phyloP scores from a whole-genome alignment of 2,329 filamentous ascomycete species.

The Aureobasidium lini region DNA sequence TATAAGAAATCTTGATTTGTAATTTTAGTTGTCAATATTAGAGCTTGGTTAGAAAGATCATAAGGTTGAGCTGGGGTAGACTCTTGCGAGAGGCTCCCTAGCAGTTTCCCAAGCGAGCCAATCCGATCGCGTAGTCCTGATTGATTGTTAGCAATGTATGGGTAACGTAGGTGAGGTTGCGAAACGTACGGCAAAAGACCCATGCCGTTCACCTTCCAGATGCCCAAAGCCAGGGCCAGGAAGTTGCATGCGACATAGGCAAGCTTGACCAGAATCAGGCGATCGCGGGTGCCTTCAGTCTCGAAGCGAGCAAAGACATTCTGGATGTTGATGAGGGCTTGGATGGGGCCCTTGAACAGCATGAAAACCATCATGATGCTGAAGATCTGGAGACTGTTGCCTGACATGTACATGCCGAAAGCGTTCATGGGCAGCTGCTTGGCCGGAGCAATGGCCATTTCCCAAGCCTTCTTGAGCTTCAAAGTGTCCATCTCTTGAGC shows the following conservation, averaged over 20 bases:
- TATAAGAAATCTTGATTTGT: neutral
- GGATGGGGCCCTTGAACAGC: slow-evolving; percentile 93
- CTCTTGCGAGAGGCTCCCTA: slow-evolving; percentile 59
- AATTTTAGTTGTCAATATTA: neutral
- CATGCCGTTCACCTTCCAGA: slow-evolving; percentile 98
- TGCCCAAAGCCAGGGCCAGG: slow-evolving; percentile 70
- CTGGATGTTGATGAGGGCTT: slow-evolving; percentile 75
- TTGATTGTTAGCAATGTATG: slow-evolving; percentile 18
- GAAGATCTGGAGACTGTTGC: slow-evolving; percentile 96
- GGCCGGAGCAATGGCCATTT: slow-evolving; percentile 84
- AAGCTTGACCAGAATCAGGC: slow-evolving; percentile 75
- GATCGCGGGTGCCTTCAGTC: slow-evolving; percentile 64
- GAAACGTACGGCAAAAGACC: slow-evolving; percentile 74
- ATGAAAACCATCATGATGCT: slow-evolving; percentile 99
- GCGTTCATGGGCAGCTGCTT: slow-evolving; percentile 97
- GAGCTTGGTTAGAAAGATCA: neutral
- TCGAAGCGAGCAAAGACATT: slow-evolving; percentile 88
- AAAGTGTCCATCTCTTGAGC: slow-evolving; percentile 86
- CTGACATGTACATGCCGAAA: slow-evolving; percentile 99
- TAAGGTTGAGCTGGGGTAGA: slow-evolving; percentile 28
- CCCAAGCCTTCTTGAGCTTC: slow-evolving; percentile 98
- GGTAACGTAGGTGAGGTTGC: neutral
- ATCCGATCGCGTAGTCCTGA: slow-evolving; percentile 85
- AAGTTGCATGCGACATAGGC: slow-evolving; percentile 85
- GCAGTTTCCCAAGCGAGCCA: slow-evolving; percentile 94